These are phyloP conservation scores for Acanthamoeba healyi DNA, from an alignment of 208 protist species.

Conservation along the genomic window DNA sequence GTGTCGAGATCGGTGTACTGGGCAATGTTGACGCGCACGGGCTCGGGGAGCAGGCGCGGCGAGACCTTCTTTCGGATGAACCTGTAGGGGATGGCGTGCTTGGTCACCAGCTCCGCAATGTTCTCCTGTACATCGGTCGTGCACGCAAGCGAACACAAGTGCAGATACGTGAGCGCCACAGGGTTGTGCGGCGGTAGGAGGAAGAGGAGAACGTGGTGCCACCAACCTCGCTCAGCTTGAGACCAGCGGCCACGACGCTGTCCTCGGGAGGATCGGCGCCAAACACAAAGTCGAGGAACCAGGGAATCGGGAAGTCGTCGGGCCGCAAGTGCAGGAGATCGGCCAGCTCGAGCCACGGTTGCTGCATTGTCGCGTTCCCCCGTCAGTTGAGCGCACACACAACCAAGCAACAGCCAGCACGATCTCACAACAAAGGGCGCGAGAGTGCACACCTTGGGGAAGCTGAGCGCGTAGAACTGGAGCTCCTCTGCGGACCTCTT, in stretches of 20 bases:
- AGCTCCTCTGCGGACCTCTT: constrained; percentile 1
- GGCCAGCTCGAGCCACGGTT: constrained; percentile 49
- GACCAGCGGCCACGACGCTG: constrained; percentile 17
- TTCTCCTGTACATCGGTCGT: constrained; percentile 3
- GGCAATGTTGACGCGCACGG: constrained; percentile 24
- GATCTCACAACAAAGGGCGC: not conserved
- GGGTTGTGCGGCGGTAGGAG: not conserved
- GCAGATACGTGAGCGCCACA: too few species aligned
- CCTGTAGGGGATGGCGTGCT: constrained; percentile 23
- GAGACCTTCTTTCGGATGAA: constrained; percentile 53
- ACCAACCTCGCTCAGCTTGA: constrained; percentile 12
- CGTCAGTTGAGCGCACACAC: too few species aligned
- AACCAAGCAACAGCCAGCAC: too few species aligned
- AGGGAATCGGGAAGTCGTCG: constrained; percentile 47
- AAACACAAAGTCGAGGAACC: constrained; percentile 60
- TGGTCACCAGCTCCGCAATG: constrained; percentile 37
- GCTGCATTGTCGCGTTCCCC: not conserved
- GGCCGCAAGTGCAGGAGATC: constrained; percentile 27
- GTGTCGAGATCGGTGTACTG: constrained; percentile 60
- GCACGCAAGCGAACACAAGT: too few species aligned
- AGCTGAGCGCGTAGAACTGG: constrained; percentile 64
- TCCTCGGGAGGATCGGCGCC: constrained; percentile 31
- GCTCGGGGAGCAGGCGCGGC: constrained; percentile 10
- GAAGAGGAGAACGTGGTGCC: not conserved
- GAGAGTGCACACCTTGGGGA: constrained; percentile 17